A percentile compares a stretch with the other conserved stretches of the same genome.
Evolutionary conservation across 140 eudicot species (phyloP).

Genomic region (Oenanthe javanica): DNA sequence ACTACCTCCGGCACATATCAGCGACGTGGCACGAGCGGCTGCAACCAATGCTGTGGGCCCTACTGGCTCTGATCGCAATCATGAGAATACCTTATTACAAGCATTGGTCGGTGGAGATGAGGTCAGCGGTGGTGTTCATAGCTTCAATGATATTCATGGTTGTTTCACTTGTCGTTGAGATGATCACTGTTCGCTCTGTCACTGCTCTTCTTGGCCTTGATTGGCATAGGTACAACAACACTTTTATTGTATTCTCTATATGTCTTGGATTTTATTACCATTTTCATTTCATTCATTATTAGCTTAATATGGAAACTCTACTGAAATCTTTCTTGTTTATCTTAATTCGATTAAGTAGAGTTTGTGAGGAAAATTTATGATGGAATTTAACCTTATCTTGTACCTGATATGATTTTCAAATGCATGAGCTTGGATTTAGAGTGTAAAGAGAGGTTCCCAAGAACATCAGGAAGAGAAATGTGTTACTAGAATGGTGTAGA

Average conservation of each 20-base stretch:
- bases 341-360: not conserved
- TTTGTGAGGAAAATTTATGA: not conserved
- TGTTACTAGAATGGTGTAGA: no score
- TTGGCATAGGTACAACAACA: slow-evolving; percentile 60
- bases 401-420: not conserved
- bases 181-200: slow-evolving; percentile 80
- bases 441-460: not conserved
- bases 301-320: not conserved
- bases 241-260: no score
- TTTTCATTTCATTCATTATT: not conserved
- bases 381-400: not conserved
- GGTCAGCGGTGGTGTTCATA: slow-evolving; percentile 59
- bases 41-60: slow-evolving; percentile 73
- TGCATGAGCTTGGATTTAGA: not conserved
- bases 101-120: slow-evolving; percentile 84
- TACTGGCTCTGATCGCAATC: slow-evolving; percentile 50
- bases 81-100: slow-evolving; percentile 67
- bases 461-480: not conserved
- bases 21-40: slow-evolving; percentile 73
- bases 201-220: slow-evolving; percentile 87
- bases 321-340: not conserved
- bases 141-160: slow-evolving; percentile 62
- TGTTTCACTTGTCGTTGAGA: slow-evolving; percentile 59
- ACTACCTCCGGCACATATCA: slow-evolving; percentile 73
- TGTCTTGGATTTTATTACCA: no score